phyloP scores from a whole-genome alignment of 2,329 filamentous ascomycete genomes.

The Sphaerulina vaccinii region DNA sequence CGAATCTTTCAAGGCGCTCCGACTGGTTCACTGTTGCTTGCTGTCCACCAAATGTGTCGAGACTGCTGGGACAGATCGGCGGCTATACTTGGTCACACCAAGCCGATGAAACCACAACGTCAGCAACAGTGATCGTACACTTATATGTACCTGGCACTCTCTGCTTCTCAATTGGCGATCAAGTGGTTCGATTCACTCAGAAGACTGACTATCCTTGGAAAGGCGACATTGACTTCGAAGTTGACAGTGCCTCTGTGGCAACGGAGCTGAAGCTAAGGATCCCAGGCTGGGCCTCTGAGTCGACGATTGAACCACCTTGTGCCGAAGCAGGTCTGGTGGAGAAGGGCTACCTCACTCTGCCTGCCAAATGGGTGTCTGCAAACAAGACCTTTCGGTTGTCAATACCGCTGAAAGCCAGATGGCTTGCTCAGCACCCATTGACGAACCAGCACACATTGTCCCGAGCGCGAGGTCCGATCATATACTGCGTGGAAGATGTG shows the following conservation, averaged over 20 bases:
- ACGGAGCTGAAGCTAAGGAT: conserved; percentile 53
- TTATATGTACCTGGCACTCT: conserved; percentile 55
- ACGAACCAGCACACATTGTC: conserved; percentile 56
- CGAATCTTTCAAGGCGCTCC: conserved; percentile 50
- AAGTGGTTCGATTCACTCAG: conserved; percentile 48
- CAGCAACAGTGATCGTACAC: conserved; percentile 52
- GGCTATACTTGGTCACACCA: conserved; percentile 56
- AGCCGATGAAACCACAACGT: conserved; percentile 20
- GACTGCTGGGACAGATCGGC: conserved; percentile 56
- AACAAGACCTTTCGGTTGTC: conserved; percentile 48
- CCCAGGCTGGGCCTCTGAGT: conserved; percentile 52
- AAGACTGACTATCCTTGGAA: conserved; percentile 59
- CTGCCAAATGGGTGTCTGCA: conserved; percentile 41
- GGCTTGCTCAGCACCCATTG: conserved; percentile 55
- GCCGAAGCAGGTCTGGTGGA: conserved; percentile 35
- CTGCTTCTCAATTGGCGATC: conserved; percentile 39
- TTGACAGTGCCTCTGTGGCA: conserved; percentile 36
- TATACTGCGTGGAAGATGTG: conserved; percentile 61
- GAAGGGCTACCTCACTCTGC: conserved; percentile 53
- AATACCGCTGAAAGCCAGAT: conserved; percentile 50
- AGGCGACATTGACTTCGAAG: conserved; percentile 50
- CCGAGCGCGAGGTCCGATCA: conserved; percentile 56
- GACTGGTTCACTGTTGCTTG: conserved; percentile 62
- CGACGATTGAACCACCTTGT: conserved; percentile 42
- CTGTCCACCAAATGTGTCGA: conserved; percentile 60